Evolutionary conservation across 2,329 filamentous ascomycete species (phyloP), one percentile per base, ranked within the genome.

Genomic region (Penicillium sp.): DNA sequence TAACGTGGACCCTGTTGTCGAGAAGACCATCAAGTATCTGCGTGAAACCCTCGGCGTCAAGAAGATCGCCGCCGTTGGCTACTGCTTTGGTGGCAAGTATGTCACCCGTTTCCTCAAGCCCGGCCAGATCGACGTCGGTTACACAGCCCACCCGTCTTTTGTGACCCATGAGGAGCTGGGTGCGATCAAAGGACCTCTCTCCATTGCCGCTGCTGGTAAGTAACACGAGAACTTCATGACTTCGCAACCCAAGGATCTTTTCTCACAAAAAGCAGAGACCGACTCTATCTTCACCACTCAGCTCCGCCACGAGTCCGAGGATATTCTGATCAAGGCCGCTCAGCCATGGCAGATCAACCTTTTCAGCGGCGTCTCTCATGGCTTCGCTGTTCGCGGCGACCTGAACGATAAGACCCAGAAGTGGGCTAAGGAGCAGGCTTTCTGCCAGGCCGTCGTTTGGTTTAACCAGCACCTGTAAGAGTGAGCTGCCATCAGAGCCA

Each of bases 391-490:
- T 2, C 83, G 90, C 51, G 81, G 79, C 24, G 88, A 94, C 68
- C 55, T 81, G 28, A 80, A 66, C 56, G 80, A 86, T 59, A 81
- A 80, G 70, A 60, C 77, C 42, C 72, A 83, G 67, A 85, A 82
- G 71, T 93, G 83, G 65, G 87, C 89, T 33, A 92, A 91, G 81
- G 89, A 95, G 75, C 85, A 88, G 75, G 90, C 91, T 5, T 94
- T 94, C 70, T 67, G 81, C 60, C 91, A 94, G 79, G 90, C 90
- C 31, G 79, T 92, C 48, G 71, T 79, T 48, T 95, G 91, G 91
- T 92, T 95, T 63, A 82, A 89, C 62, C 79, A 86, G 71, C 79
- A 82, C 70, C 70, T 89, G 57, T 73, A 67, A 64, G 53, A 18
- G 16, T 43, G 14, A 24, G 28, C n/a, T 21, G 5, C 3, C 9